Percentiles rank a stretch among this genome's conserved stretches.
Evolutionary conservation across 148 eudicot genomes (phyloP).

Genomic region (Vaccinium vitisidaea): DNA sequence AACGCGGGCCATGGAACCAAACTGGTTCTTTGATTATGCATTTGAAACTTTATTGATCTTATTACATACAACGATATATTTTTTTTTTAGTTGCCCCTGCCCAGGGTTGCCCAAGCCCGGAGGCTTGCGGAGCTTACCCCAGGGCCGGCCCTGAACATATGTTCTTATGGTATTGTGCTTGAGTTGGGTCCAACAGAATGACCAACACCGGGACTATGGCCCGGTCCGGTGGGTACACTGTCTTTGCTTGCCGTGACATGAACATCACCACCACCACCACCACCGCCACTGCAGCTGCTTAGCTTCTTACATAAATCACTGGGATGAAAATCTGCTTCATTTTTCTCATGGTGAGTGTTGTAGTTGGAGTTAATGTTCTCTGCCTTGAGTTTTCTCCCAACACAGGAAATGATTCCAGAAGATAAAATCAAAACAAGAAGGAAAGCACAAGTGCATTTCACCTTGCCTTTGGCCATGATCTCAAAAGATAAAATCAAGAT

Average conservation of each 20-base stretch:
- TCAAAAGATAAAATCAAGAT: neutral
- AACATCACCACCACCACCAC: neutral
- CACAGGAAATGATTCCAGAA: neutral
- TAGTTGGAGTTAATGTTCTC: neutral
- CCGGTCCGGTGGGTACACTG: neutral
- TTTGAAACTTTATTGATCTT: no score
- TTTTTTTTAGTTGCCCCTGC: no score
- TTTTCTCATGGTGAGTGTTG: neutral
- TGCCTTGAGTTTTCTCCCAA: neutral
- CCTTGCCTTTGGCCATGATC: neutral
- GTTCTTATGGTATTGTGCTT: neutral
- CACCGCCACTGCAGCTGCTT: neutral
- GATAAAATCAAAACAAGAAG: conserved; percentile 3
- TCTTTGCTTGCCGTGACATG: neutral
- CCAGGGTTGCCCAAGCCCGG: no score
- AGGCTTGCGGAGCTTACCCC: no score
- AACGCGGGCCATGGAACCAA: no score
- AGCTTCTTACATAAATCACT: neutral
- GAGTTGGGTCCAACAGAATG: neutral
- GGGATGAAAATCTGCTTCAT: neutral
- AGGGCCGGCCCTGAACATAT: no score
- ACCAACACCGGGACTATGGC: conserved; percentile 13
- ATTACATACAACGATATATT: no score
- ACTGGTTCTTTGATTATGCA: no score
- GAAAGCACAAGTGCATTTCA: neutral